phyloP scores from a whole-genome alignment of 768 basidiomycete species.

The Solioccasus polychromus region DNA sequence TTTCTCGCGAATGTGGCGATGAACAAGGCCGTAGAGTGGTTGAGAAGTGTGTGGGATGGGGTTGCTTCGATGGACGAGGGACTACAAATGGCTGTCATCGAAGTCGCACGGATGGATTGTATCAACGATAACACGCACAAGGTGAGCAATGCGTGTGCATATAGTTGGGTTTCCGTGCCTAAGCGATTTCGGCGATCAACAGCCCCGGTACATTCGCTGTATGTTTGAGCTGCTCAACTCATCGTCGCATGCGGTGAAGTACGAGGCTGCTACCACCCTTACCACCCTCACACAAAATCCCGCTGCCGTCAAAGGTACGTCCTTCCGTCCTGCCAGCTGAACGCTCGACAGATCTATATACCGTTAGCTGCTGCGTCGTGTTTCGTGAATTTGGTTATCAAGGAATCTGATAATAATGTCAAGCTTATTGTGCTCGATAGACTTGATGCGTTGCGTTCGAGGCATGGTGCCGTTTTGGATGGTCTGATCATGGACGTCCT shows the following conservation, averaged over 20 bases:
- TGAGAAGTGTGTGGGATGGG: conserved; percentile 80
- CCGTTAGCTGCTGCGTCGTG: conserved; percentile 78
- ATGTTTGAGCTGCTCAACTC: conserved; percentile 92
- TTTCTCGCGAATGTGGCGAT: conserved; percentile 86
- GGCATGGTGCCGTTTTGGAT: conserved; percentile 88
- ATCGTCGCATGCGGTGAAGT: conserved; percentile 90
- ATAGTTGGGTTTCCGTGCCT: conserved; percentile 3
- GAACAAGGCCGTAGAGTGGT: conserved; percentile 89
- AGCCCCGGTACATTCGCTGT: conserved; percentile 92
- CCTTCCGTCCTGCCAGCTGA: not conserved
- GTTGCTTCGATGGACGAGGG: conserved; percentile 83
- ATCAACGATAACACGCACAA: conserved; percentile 79
- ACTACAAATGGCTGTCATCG: conserved; percentile 94
- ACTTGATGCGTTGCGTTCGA: conserved; percentile 74
- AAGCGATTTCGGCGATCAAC: not conserved
- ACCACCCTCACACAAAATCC: conserved; percentile 94
- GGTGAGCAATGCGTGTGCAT: conserved; percentile 43
- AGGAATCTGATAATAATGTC: conserved; percentile 99
- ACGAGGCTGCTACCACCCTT: conserved; percentile 93
- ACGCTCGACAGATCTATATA: conserved; percentile 4
- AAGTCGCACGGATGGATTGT: conserved; percentile 88
- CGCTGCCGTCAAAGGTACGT: conserved; percentile 87
- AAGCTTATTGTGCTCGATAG: conserved; percentile 96
- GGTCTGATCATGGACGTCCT: conserved; percentile 94
- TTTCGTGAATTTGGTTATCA: conserved; percentile 84